Evolutionary conservation across 2,329 filamentous ascomycete species (phyloP), one percentile per base, ranked within the genome.

Genomic region (Fusarium musae): DNA sequence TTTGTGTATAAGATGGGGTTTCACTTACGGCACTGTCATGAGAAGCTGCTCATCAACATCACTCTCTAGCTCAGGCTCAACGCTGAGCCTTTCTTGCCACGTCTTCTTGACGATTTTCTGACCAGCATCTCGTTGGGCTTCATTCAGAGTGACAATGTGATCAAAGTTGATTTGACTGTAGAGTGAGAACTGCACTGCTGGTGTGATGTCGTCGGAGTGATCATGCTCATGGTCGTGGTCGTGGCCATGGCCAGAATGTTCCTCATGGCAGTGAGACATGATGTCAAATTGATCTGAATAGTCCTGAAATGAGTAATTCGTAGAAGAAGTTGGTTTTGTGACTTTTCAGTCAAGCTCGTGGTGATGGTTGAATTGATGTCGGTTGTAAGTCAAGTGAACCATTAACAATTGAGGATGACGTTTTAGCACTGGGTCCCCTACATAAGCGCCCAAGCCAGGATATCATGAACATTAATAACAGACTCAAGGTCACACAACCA

Each of bases 141-240:
- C 96, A 82, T 99, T 99, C 61, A 98, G 85, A 1, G 96, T 96
- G 42, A 87, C 90, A 71, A 99, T 91, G 34, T 91, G 89, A 83
- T 94, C 92, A 83, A 98, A 98, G 81, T 95, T 90, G 82, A 99
- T 95, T 81, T 97, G 93, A 73, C 93, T 91, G 85, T 98, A 98
- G 40, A 99, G 91, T 46, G 95, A 94, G 77, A 92, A 92, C 83
- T 98, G 96, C 21, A 98, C 87, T 3, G 95, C 96, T 2, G 96
- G 96, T 4, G 93, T 95, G 78, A 97, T 90, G 85, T 98, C 96
- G 85, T 98, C 93, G 52, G 90, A 92, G 84, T 98, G 96, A 82
- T 97, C 95, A 82, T 98, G 95, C 46, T 85, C 88, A 66, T 87
- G 84, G 77, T 87, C 84, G 76, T 91, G 85, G 65, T 85, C 86